Evolutionary conservation across 2,329 filamentous ascomycete species (phyloP), one percentile per base, ranked within the genome.

Genomic region (Byssothecium circinans): DNA sequence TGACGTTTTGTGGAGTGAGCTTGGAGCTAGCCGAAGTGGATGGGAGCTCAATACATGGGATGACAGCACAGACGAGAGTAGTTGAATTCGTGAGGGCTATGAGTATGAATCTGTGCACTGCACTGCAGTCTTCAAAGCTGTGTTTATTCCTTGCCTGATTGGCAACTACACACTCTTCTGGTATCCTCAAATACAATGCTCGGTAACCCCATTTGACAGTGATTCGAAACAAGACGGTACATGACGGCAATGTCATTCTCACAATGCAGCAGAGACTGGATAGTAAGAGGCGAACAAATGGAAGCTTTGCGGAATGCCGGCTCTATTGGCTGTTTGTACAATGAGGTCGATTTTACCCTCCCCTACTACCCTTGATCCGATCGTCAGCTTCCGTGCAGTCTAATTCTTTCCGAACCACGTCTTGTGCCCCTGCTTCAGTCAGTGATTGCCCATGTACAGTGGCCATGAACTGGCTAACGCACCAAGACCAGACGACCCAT

Each of bases 401-500:
- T 71, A 70, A 57, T 67, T 66, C 62, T 71, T 69, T 54, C 67
- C 62, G 36, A 61, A 88, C 84, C 85, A 91, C 53, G 85, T 89
- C 82, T 90, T 91, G 80, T 91, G 83, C 65, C 88, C 88, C 54
- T 74, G 41, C 15, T 1, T 27, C 14, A 41, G 12, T 19, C 8
- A 10, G 40, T 50, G 32, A 32, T 10, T 27, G 32, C 15, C n/a
- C 19, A 8, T 4, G 10, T 36, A 14, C 10, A 10, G 7, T n/a
- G 4, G 12, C 29, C 37, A n/a, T 10, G 15, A 11, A 3, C 17
- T 8, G 11, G 3, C 15, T 2, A 32, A 61, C 73, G 34, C 70
- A 75, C 74, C 36, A 85, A 69, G 56, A 88, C 76, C 77, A 88
- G 84, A 70, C 88, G 86, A 71, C 79, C 75, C 77, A 87, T 85